Base-by-base conservation (phyloP, 2,329 filamentous ascomycete species). In the Beauveria rudraprayagi region DNA sequence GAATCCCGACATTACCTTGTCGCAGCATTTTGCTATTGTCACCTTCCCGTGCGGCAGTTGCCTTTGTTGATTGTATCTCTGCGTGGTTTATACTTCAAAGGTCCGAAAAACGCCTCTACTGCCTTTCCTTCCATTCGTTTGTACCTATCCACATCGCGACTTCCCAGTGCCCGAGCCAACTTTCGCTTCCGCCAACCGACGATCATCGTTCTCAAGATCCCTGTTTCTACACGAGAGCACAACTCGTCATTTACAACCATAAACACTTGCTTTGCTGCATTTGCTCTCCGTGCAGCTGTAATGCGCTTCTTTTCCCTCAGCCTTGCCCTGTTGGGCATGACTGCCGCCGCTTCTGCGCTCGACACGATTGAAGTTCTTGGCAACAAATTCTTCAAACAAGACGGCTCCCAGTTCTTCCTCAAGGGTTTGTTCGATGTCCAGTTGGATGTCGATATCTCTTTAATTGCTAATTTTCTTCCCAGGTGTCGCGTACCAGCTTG, bases 301-400 rank as follows among this genome's bases (percentile, higher is more conserved):
- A 81, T 81, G 78, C 77, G 69, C 63, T 67, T 71, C 66, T 69
- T 72, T 55, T 70, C 65, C 37, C 64, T 72, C 53, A 63, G 73
- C 22, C 68, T 73, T 37, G 71, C 70, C 59, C 65, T 79, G 14
- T 66, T 71, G 63, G 70, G 73, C 66, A 66, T 72, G 34, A 70
- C 66, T 34, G 67, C 71, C 28, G 66, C 69, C 34, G 71, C 70
- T 50, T 66, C 71, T 37, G 77, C 80, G 34, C 65, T 84, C 53
- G 74, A 80, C 41, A 76, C 78, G 26, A 77, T 85, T 62, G 76
- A 79, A 56, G 74, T 77, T 22, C 83, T 87, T 59, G 91, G 91
- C 56, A 86, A 87, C 77, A 96, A 95, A 76, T 91, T 96, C 78
- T 96, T 95, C 78, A 86, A 85, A 66, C 84, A 83, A 68, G 84